These are phyloP conservation scores for Solanum ossicruentum DNA, from an alignment of 257 asterid genomes.

Conservation along the genomic window DNA sequence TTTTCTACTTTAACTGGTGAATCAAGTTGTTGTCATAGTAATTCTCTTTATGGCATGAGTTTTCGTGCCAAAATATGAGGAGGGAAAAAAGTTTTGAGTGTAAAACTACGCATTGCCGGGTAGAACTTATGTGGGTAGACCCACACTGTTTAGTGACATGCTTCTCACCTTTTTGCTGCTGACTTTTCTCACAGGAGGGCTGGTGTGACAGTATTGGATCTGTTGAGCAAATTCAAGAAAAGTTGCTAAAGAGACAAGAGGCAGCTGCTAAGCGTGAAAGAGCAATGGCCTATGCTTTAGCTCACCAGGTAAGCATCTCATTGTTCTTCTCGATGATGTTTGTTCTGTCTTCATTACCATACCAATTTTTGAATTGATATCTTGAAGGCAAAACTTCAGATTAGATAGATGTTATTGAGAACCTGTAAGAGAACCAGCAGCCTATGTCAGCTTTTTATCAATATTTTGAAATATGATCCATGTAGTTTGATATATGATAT, in stretches of 20 bases:
- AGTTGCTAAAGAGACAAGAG: constrained; percentile 85
- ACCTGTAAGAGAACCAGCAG: background rate
- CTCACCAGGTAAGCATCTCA: constrained; percentile 61
- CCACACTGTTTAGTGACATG: background rate
- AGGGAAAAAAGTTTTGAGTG: background rate
- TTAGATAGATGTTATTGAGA: background rate
- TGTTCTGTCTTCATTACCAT: background rate
- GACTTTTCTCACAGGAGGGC: constrained; percentile 50
- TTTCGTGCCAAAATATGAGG: background rate
- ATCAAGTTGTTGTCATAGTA: background rate
- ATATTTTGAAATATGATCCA: background rate
- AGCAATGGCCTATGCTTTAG: constrained; percentile 99
- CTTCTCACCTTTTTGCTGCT: background rate
- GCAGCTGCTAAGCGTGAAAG: constrained; percentile 99
- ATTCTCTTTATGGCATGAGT: background rate
- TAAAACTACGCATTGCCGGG: background rate
- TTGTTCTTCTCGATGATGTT: background rate
- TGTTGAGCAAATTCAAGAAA: constrained; percentile 87
- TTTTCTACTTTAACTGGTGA: background rate
- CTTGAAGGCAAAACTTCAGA: background rate
- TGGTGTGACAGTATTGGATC: constrained; percentile 97
- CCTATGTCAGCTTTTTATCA: background rate
- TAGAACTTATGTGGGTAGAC: background rate
- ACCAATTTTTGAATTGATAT: background rate
- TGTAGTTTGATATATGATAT: background rate